Conservation (phyloP, 2,329 filamentous ascomycete genomes). For the Aspergillus bombycis region DNA sequence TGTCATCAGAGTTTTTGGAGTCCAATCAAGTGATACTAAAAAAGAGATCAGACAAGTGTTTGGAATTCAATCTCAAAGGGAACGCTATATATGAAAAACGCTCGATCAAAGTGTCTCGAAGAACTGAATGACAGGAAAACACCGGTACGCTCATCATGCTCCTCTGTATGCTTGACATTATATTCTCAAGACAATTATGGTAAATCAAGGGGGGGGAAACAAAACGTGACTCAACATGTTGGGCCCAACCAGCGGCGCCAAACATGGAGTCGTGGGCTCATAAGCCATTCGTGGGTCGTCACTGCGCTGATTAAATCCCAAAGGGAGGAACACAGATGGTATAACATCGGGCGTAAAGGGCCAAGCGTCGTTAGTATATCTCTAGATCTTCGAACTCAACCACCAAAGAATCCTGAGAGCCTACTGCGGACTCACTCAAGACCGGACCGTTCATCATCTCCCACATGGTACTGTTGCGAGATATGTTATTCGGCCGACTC, state of each 20-base stretch:
- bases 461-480: constrained; percentile 42
- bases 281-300: not conserved
- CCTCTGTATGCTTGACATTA: constrained; percentile 4
- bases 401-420: constrained; percentile 44
- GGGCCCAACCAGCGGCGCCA: not conserved
- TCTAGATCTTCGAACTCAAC: constrained; percentile 57
- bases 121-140: not conserved
- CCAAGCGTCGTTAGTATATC: constrained; percentile 43
- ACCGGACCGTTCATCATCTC: constrained; percentile 41
- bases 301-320: not conserved
- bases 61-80: not conserved
- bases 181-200: not conserved
- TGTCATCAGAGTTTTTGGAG: not conserved
- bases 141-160: constrained; percentile 4
- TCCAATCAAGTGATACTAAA: not conserved
- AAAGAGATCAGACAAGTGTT: not conserved
- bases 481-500: constrained; percentile 56
- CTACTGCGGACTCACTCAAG: constrained; percentile 26
- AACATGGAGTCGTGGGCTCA: not conserved
- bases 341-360: not conserved
- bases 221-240: not conserved
- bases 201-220: not conserved
- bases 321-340: not conserved
- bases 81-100: not conserved
- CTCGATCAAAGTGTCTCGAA: not conserved